Conservation (phyloP, 169 alveolate species). For the Pseudocohnilembus persalinus region DNA sequence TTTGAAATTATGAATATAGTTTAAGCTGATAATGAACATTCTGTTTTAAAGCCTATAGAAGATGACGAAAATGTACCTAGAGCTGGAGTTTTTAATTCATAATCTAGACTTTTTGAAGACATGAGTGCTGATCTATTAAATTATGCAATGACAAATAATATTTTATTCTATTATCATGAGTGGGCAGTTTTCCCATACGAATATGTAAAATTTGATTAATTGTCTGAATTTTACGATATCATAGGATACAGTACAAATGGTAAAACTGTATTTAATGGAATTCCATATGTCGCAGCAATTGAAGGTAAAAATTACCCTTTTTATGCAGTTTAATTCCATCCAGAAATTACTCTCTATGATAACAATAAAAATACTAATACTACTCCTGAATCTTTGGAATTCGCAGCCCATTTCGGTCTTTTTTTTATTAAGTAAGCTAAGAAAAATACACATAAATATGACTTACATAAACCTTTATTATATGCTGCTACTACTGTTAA, state of each 20-base stretch:
- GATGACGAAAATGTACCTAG: background rate
- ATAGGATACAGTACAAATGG: background rate
- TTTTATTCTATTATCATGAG: background rate
- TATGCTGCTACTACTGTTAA: too few relatives aligned
- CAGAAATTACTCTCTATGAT: background rate
- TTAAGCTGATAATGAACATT: background rate
- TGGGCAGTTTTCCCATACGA: background rate
- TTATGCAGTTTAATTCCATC: background rate
- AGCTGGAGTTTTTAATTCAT: background rate
- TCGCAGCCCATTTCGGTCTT: background rate
- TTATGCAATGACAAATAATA: background rate
- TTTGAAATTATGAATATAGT: background rate
- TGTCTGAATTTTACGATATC: background rate
- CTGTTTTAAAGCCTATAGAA: background rate
- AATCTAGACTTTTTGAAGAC: background rate
- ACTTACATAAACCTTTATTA: background rate
- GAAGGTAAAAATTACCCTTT: background rate
- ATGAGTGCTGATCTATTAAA: background rate
- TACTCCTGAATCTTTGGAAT: background rate
- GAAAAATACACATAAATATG: background rate
- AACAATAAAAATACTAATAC: background rate
- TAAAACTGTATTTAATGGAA: background rate
- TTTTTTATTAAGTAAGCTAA: background rate
- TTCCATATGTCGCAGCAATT: background rate
- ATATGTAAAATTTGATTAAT: background rate